Percentiles rank a stretch among this genome's conserved stretches.
phyloP scores from a whole-genome alignment of 768 basidiomycete species.

The Lentinula guzmanii region DNA sequence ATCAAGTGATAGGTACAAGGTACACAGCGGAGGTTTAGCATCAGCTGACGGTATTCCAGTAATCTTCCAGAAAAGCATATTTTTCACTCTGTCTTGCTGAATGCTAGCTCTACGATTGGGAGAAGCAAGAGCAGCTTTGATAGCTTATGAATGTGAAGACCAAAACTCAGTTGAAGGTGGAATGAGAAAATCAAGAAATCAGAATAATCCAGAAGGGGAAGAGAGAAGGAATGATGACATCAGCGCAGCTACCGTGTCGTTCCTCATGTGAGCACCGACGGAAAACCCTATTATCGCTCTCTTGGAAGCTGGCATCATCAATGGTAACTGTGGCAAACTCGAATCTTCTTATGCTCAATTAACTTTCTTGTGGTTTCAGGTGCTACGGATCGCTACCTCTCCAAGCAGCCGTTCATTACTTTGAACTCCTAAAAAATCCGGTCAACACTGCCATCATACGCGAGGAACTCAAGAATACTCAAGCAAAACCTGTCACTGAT shows the following conservation, averaged over 20 bases:
- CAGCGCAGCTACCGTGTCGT: conserved; percentile 19
- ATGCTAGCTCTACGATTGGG: not conserved
- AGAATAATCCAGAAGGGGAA: too few species aligned
- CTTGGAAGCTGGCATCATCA: conserved; percentile 34
- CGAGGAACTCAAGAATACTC: conserved; percentile 24
- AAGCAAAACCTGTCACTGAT: conserved; percentile 16
- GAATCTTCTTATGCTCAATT: not conserved
- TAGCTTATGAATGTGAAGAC: too few species aligned
- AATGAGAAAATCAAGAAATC: too few species aligned
- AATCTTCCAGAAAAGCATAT: not conserved
- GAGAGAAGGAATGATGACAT: too few species aligned
- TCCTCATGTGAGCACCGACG: conserved; percentile 13
- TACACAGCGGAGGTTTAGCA: not conserved
- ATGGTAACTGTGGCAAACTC: conserved; percentile 13
- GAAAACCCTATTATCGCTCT: conserved; percentile 28
- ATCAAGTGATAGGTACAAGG: not conserved
- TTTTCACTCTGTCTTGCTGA: not conserved
- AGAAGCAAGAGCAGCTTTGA: too few species aligned
- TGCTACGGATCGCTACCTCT: conserved; percentile 30
- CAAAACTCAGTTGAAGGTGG: too few species aligned
- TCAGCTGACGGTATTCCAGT: not conserved
- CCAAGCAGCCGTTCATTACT: conserved; percentile 22
- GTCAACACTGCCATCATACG: conserved; percentile 30
- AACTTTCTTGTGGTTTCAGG: not conserved
- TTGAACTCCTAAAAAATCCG: conserved; percentile 25